These are phyloP conservation scores for Pelargonium nanum DNA, from an alignment of 345 rosid species.

Conservation along the genomic window DNA sequence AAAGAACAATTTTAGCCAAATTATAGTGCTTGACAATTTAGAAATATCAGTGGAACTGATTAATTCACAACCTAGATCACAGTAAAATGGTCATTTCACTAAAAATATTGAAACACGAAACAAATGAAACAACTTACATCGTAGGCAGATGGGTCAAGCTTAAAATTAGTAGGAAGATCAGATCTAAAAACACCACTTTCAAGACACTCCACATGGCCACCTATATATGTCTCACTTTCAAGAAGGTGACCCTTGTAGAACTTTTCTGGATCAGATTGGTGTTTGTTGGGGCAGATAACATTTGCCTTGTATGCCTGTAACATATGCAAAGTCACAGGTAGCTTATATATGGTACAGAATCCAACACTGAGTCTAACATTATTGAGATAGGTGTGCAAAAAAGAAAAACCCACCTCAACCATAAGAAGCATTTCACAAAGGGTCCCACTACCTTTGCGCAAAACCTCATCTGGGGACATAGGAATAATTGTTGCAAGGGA, in stretches of 20 bases:
- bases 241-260: conserved; percentile 73
- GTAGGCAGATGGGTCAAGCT: conserved; percentile 71
- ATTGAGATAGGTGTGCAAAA: not conserved
- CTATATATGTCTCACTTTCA: conserved; percentile 95
- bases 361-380: not conserved
- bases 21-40: not conserved
- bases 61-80: not conserved
- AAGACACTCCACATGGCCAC: conserved; percentile 98
- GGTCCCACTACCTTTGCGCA: conserved; percentile 98
- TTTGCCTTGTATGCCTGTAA: conserved; percentile 80
- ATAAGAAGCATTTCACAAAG: conserved; percentile 99
- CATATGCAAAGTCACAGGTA: conserved; percentile 7
- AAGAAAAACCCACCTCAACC: conserved; percentile 64
- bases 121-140: conserved; percentile 39
- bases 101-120: conserved; percentile 1
- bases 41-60: not conserved
- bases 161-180: conserved; percentile 84
- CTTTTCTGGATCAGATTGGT: conserved; percentile 83
- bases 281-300: conserved; percentile 95
- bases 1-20: not conserved
- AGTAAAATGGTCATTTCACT: not conserved
- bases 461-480: conserved; percentile 97
- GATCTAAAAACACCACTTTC: conserved; percentile 99
- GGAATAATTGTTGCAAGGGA: conserved; percentile 97
- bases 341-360: not conserved